These are phyloP conservation scores for Macadamia tetraphylla DNA, from an alignment of 164 flowering plant species.

Conservation along the genomic window DNA sequence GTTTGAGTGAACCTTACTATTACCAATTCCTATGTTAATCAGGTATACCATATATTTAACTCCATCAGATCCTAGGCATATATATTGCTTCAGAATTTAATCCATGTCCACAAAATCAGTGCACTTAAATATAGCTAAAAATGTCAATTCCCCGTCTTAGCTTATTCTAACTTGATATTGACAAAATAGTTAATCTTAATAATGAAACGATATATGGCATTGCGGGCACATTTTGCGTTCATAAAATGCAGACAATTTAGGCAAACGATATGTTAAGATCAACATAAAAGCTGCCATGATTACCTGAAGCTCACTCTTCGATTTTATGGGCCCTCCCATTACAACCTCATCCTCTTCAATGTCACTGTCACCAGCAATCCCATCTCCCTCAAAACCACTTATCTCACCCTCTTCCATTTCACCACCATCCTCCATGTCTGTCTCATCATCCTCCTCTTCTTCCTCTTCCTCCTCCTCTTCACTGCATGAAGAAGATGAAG, in stretches of 20 bases:
- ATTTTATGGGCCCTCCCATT: constrained; percentile 47
- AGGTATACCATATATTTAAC: no score
- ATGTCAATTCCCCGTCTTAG: neutral
- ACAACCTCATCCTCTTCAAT: constrained; percentile 30
- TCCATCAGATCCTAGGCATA: no score
- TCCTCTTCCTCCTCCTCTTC: constrained; percentile 24
- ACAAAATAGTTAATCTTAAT: neutral
- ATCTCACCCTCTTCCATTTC: constrained; percentile 84
- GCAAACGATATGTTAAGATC: neutral
- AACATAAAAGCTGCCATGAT: constrained; percentile 1
- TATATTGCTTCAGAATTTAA: no score
- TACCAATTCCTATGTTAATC: no score
- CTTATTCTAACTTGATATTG: no score
- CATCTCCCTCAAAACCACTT: constrained; percentile 26
- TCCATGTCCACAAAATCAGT: no score
- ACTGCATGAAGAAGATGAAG: constrained; percentile 24
- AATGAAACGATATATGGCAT: neutral
- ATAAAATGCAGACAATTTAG: neutral
- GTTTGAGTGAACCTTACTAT: no score
- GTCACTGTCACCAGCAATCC: constrained; percentile 24
- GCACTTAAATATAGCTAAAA: no score
- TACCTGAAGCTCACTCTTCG: constrained; percentile 80
- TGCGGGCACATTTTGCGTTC: neutral
- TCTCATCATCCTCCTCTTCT: constrained; percentile 10
- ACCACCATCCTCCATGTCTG: constrained; percentile 20